Conservation (phyloP, 345 rosid species). For the Mangifera indica region DNA sequence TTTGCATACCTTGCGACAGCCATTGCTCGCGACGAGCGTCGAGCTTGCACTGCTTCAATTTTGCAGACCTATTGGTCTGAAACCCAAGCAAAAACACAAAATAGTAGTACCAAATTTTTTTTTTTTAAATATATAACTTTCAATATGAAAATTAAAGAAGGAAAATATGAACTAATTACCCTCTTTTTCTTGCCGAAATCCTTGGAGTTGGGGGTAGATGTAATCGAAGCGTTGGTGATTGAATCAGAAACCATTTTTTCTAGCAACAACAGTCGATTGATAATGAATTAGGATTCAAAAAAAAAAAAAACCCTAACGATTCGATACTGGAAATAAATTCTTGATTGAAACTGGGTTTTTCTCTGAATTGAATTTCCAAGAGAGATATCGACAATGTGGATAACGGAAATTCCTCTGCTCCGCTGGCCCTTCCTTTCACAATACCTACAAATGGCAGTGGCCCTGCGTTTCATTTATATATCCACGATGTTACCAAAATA, state of each 20-base stretch:
- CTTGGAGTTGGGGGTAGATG: slow-evolving; percentile 45
- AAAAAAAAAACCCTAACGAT: slow-evolving; percentile 50
- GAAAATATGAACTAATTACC: slow-evolving; percentile 30
- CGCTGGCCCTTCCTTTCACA: slow-evolving; percentile 31
- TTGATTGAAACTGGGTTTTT: slow-evolving; percentile 19
- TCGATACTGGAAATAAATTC: slow-evolving; percentile 6
- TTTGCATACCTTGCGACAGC: slow-evolving; percentile 79
- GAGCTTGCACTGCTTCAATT: slow-evolving; percentile 88
- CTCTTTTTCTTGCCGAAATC: slow-evolving; percentile 80
- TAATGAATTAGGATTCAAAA: background rate
- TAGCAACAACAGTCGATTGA: background rate
- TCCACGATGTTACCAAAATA: background rate
- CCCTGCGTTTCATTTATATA: slow-evolving; percentile 7
- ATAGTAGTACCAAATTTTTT: background rate
- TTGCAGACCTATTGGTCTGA: slow-evolving; percentile 84
- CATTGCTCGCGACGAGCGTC: slow-evolving; percentile 97
- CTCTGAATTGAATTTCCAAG: slow-evolving; percentile 18
- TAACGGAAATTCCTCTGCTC: slow-evolving; percentile 77
- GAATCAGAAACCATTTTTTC: slow-evolving; percentile 69
- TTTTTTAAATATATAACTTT: background rate
- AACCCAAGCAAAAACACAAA: slow-evolving; percentile 19
- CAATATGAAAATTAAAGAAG: background rate
- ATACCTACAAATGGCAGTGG: background rate
- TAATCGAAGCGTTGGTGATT: slow-evolving; percentile 52
- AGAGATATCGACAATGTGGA: slow-evolving; percentile 35